Percentiles rank a stretch among this genome's conserved stretches.
Evolutionary conservation across 2,329 filamentous ascomycete species (phyloP).

Genomic region (Colletotrichum musae): DNA sequence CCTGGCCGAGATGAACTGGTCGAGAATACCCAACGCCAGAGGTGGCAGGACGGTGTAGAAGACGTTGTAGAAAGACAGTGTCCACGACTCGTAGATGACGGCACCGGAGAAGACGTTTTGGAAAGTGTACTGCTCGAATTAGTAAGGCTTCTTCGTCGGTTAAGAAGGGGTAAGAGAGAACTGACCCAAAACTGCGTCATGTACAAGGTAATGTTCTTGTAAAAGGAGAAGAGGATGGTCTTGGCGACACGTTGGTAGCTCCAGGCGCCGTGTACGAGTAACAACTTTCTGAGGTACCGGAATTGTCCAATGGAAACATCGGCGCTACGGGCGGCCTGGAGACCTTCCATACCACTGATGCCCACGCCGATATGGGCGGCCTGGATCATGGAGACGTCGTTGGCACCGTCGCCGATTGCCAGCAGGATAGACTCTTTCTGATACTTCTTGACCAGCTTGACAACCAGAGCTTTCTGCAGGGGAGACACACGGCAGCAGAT

Average conservation of each 20-base stretch:
- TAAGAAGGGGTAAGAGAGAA: constrained; percentile 38
- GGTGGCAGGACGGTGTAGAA: constrained; percentile 96
- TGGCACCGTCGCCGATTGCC: constrained; percentile 96
- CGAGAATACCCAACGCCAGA: constrained; percentile 94
- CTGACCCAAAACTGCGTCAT: constrained; percentile 99
- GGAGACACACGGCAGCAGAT: constrained; percentile 98
- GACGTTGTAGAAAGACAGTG: constrained; percentile 99
- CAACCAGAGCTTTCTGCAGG: constrained; percentile 95
- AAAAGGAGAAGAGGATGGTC: constrained; percentile 98
- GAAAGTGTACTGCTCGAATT: constrained; percentile 82
- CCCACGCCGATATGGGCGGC: constrained; percentile 97
- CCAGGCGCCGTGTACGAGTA: constrained; percentile 97
- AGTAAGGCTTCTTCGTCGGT: constrained; percentile 35
- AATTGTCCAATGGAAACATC: constrained; percentile 98
- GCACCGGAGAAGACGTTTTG: constrained; percentile 98
- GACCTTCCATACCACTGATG: constrained; percentile 96
- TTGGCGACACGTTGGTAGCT: constrained; percentile 98
- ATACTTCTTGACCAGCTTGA: constrained; percentile 95
- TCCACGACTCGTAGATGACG: constrained; percentile 99
- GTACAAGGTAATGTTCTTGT: constrained; percentile 98
- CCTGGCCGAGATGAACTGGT: constrained; percentile 96
- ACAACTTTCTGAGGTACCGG: constrained; percentile 91
- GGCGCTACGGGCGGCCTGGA: constrained; percentile 94
- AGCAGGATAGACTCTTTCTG: constrained; percentile 92
- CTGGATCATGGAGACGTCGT: constrained; percentile 99